Conservation (phyloP, 768 basidiomycete genomes). For the Lentinula boryana region DNA sequence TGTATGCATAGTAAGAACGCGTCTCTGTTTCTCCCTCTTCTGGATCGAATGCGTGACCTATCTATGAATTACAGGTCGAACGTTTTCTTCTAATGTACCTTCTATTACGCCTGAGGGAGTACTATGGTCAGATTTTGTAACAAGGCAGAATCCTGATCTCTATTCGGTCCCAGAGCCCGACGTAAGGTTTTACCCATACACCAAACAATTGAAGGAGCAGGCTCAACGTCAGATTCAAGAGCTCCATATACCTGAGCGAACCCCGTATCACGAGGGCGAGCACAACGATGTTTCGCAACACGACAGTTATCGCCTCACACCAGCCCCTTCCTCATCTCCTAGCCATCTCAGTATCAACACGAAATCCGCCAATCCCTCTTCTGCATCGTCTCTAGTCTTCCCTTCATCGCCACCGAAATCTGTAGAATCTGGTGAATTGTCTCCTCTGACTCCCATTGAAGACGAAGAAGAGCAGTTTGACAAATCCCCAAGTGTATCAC, state of each 20-base stretch:
- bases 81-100: slow-evolving; percentile 87
- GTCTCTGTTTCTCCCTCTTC: slow-evolving; percentile 8
- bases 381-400: slow-evolving; percentile 4
- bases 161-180: slow-evolving; percentile 46
- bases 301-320: neutral
- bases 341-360: slow-evolving; percentile 1
- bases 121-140: slow-evolving; percentile 70
- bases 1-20: slow-evolving; percentile 73
- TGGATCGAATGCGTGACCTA: neutral
- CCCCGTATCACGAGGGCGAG: neutral
- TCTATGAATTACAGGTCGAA: slow-evolving; percentile 56
- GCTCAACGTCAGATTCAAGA: neutral
- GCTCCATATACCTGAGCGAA: neutral
- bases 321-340: neutral
- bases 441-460: slow-evolving; percentile 13
- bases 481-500: neutral
- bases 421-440: slow-evolving; percentile 11
- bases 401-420: slow-evolving; percentile 11
- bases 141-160: slow-evolving; percentile 69
- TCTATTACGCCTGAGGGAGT: slow-evolving; percentile 61
- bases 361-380: neutral
- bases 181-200: slow-evolving; percentile 49
- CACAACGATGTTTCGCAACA: neutral
- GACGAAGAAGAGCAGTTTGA: slow-evolving; percentile 12
- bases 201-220: slow-evolving; percentile 15